Base-by-base conservation (phyloP, 2,329 filamentous ascomycete species). In the Cercospora beticola region DNA sequence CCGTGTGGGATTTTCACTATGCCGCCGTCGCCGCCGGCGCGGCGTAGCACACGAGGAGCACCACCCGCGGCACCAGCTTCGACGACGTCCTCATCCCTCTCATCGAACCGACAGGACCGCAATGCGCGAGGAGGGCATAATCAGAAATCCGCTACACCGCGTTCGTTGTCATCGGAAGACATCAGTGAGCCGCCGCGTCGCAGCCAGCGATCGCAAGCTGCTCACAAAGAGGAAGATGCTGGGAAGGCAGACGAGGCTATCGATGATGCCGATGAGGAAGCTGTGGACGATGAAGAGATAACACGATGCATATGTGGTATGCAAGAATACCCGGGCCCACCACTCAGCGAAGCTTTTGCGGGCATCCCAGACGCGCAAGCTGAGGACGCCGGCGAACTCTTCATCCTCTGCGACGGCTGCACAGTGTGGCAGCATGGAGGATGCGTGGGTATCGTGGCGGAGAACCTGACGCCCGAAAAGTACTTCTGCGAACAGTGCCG, bases 401-500 rank as follows among this genome's bases (percentile, higher is more conserved):
- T 97, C 81, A 94, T 99, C 73, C 94, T 98, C 83, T 99, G 95
- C 86, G 95, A 98, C 82, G 86, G 92, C 72, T 99, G 95, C 85
- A 96, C 97, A 79, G 95, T 98, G 71, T 99, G 94, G 95, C 95
- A 99, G 80, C 95, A 99, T 79, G 95, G 95, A 76, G 94, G 94
- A 69, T 99, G 95, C 78, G 94, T 99, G 68, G 94, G 95, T 69
- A 97, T 99, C 77, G 93, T 97, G 83, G 95, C 95, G 74, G 94
- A 97, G 81, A 90, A 92, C 74, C 90, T 91, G 79, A 94, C 92
- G 73, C 95, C 95, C 9, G 94, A 98, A 65, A 94, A 98, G 80
- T 99, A 99, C 83, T 99, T 95, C 78, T 99, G 95, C 82, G 95
- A 99, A 82, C 88, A 93, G 80, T 99, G 95, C 82, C 90, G 92